Evolutionary conservation across 2,329 filamentous ascomycete genomes (phyloP), one percentile per base, ranked within the genome.

Genomic region (Fusarium sp.): DNA sequence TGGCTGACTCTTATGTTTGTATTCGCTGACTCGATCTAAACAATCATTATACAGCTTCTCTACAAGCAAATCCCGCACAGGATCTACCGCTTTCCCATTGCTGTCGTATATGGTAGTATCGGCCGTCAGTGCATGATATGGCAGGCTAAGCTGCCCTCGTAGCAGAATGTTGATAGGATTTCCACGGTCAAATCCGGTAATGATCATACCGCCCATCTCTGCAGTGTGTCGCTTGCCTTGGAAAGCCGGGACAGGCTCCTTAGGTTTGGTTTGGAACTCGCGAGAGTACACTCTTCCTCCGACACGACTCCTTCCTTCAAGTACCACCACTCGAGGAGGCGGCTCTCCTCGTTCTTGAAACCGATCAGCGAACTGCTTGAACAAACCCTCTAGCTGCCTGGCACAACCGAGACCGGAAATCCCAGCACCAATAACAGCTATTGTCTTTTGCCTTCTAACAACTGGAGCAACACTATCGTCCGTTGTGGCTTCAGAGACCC

Each of bases 201-300:
- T 94, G 62, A 99, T 98, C 85, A 99, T 97, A 55, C 95, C 96
- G 26, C 96, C 96, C 89, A 97, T 96, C 77, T 99, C 96, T 30
- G 93, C 96, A 20, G 94, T 98, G 74, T 91, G 91, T 49, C 88
- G 83, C 63, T 83, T 86, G 10, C 83, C 85, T 80, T 86, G 77
- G 85, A 87, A 79, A 75, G 68, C 83, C 73, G 75, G 83, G 79
- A 75, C 88, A 70, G 67, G 80, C 78, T 74, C 82, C 75, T 56
- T 82, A 78, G 77, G 86, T 77, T 82, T 91, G 81, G 81, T 88
- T 84, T 82, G 82, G 65, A 90, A 85, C 23, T 85, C 80, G 52
- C 86, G 93, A 52, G 96, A 99, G 79, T 97, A 98, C 20, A 99
- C 93, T 69, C 96, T 89, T 39, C 96, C 96, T 39, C 96, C 96